phyloP scores from a whole-genome alignment of 805 yeast genomes.

The Vanderwaltozyma polyspora region DNA sequence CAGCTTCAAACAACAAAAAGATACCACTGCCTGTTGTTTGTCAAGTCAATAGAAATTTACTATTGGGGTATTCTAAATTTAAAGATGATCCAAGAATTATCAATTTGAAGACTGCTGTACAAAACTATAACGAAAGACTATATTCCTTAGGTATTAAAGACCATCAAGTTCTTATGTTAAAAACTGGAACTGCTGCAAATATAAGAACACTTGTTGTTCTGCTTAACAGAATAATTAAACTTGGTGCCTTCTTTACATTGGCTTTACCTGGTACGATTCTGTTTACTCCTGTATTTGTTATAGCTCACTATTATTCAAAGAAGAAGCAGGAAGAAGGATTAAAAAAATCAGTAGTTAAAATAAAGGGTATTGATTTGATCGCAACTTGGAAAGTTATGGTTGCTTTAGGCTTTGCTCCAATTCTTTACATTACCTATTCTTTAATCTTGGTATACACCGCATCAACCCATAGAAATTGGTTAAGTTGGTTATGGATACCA shows the following conservation, averaged over 20 bases:
- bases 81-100: constrained; percentile 62
- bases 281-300: constrained; percentile 76
- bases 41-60: constrained; percentile 78
- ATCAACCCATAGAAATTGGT: constrained; percentile 17
- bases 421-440: constrained; percentile 71
- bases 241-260: constrained; percentile 42
- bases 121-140: constrained; percentile 55
- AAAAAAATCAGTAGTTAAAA: constrained; percentile 83
- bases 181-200: constrained; percentile 33
- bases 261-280: constrained; percentile 79
- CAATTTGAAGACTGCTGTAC: constrained; percentile 49
- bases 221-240: constrained; percentile 39
- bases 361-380: constrained; percentile 79
- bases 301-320: constrained; percentile 57
- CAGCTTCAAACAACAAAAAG: constrained; percentile 27
- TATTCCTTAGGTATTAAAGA: constrained; percentile 55
- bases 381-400: constrained; percentile 94
- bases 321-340: constrained; percentile 68
- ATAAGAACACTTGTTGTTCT: constrained; percentile 40
- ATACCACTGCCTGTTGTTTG: constrained; percentile 63
- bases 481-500: constrained; percentile 27
- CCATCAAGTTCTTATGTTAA: constrained; percentile 51
- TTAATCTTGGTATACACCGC: constrained; percentile 27
- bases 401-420: constrained; percentile 74
- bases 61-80: constrained; percentile 71